Conservation (phyloP, 2,329 filamentous ascomycete genomes). For the Claviceps capensis region DNA sequence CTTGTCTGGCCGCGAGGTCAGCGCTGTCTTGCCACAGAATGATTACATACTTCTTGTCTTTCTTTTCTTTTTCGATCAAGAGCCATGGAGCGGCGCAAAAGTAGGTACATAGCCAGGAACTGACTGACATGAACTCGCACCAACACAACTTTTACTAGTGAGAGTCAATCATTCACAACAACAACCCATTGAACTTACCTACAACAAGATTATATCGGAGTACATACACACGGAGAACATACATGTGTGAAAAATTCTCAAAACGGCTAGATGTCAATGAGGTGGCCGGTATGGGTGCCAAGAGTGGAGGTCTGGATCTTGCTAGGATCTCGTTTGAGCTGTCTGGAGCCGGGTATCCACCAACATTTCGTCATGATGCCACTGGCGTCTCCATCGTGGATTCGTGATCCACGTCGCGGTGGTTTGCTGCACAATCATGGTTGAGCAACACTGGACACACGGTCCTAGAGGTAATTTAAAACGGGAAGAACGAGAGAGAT, state of each 20-base stretch:
- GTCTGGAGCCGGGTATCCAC: slow-evolving; percentile 4
- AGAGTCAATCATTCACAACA: too few relatives aligned
- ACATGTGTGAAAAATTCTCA: background rate
- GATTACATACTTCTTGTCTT: background rate
- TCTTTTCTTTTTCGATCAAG: background rate
- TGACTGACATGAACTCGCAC: too few relatives aligned
- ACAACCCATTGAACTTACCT: background rate
- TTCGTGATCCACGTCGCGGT: slow-evolving; percentile 1
- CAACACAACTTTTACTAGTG: background rate
- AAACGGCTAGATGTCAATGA: background rate
- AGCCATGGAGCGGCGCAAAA: background rate
- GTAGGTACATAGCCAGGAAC: too few relatives aligned
- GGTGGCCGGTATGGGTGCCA: background rate
- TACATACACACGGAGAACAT: background rate
- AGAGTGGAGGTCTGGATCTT: slow-evolving; percentile 8
- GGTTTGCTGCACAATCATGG: background rate
- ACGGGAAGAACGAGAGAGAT: slow-evolving; percentile 5
- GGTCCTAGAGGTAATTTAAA: slow-evolving; percentile 9
- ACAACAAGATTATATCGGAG: background rate
- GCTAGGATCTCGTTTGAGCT: slow-evolving; percentile 3
- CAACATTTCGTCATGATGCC: slow-evolving; percentile 5
- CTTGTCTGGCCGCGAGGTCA: background rate
- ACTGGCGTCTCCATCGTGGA: slow-evolving; percentile 1
- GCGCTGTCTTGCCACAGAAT: background rate
- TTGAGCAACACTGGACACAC: slow-evolving; percentile 12